Percentiles rank a stretch among this genome's conserved stretches.
phyloP scores from a whole-genome alignment of 257 asterid species.

The Jasminum sambac region DNA sequence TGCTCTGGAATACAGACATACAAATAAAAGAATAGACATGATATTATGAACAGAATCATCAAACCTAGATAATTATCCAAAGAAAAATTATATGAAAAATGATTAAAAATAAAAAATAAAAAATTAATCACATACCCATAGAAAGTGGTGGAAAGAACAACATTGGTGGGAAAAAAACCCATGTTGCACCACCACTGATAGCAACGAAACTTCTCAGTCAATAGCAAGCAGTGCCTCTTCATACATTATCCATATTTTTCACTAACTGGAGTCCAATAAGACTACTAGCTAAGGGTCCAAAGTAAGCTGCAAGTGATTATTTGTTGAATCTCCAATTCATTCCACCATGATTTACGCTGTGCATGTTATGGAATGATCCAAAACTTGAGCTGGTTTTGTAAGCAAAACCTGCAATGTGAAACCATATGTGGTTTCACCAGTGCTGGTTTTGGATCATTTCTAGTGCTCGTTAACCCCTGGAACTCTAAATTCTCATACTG shows the following conservation, averaged over 20 bases:
- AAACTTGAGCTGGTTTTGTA: no score
- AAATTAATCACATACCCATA: not conserved
- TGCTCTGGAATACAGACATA: conserved; percentile 59
- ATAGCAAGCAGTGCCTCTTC: not conserved
- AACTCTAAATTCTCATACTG: not conserved
- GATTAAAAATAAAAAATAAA: not conserved
- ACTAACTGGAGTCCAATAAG: not conserved
- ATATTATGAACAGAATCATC: conserved; percentile 7
- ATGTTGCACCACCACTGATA: not conserved
- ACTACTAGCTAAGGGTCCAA: not conserved
- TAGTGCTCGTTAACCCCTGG: not conserved
- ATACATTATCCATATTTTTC: not conserved
- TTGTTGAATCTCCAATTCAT: not conserved
- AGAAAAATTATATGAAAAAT: not conserved
- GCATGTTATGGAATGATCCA: no score
- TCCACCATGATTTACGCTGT: not conserved
- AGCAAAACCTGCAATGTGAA: no score
- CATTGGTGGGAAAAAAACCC: not conserved
- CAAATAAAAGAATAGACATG: conserved; percentile 10
- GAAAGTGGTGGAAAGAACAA: conserved; percentile 1
- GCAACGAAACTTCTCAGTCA: not conserved
- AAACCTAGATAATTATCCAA: conserved; percentile 12
- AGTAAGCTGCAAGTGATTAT: not conserved
- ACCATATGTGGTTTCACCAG: no score
- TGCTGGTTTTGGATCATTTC: no score